Evolutionary conservation across 1,284 basidiomycete species (phyloP).

Genomic region (Blastosporella zonata): DNA sequence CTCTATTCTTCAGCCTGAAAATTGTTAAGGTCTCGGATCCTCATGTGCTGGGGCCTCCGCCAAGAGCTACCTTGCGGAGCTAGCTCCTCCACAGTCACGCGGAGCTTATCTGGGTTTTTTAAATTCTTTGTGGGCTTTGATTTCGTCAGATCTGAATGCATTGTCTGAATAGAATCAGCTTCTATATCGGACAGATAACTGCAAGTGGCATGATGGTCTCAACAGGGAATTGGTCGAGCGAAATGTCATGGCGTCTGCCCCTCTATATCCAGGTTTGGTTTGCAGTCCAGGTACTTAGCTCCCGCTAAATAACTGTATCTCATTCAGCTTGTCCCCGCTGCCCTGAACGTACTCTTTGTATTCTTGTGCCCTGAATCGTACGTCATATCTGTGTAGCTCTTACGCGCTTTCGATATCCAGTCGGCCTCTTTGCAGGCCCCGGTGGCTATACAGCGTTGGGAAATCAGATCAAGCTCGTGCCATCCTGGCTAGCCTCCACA

Average conservation of each 20-base stretch:
- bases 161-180: slow-evolving; percentile 29
- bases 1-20: neutral
- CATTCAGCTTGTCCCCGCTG: slow-evolving; percentile 39
- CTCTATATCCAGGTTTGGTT: slow-evolving; percentile 44
- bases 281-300: neutral
- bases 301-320: neutral
- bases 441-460: slow-evolving; percentile 49
- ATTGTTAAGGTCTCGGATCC: slow-evolving; percentile 33
- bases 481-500: slow-evolving; percentile 47
- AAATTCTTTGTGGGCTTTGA: slow-evolving; percentile 40
- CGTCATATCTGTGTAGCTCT: slow-evolving; percentile 16
- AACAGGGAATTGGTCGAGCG: slow-evolving; percentile 39
- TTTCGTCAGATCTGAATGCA: neutral
- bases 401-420: neutral
- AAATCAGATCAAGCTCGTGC: slow-evolving; percentile 37
- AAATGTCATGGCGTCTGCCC: slow-evolving; percentile 50
- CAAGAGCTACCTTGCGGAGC: slow-evolving; percentile 51
- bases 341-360: slow-evolving; percentile 43
- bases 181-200: slow-evolving; percentile 53
- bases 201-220: slow-evolving; percentile 51
- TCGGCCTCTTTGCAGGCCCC: slow-evolving; percentile 34
- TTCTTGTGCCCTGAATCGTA: slow-evolving; percentile 49
- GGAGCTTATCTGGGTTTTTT: slow-evolving; percentile 51
- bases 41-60: slow-evolving; percentile 44
- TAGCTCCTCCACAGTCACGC: slow-evolving; percentile 47